A percentile compares a stretch with the other conserved stretches of the same genome.
phyloP scores from a whole-genome alignment of 257 asterid genomes.

The Cruciata laevipes region DNA sequence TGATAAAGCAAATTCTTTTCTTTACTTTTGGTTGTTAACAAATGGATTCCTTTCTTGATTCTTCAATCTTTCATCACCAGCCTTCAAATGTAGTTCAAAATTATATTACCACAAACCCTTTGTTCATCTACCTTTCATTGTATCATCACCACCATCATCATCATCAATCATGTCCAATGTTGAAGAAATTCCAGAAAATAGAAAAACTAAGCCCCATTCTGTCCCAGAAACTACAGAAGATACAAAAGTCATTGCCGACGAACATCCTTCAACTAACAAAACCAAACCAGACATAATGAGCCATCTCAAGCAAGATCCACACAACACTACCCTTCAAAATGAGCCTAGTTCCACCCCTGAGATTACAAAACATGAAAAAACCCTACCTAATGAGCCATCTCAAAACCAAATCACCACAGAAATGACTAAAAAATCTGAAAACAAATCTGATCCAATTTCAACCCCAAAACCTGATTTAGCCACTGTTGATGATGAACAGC shows the following conservation, averaged over 20 bases:
- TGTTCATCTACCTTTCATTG: neutral
- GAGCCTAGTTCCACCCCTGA: neutral
- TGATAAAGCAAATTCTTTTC: slow-evolving; percentile 1
- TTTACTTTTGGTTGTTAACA: neutral
- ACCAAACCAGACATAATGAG: neutral
- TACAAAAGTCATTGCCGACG: neutral
- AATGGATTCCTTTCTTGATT: slow-evolving; percentile 7
- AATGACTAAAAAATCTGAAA: neutral
- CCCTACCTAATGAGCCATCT: neutral
- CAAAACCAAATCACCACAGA: neutral
- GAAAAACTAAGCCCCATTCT: neutral
- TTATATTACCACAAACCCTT: neutral
- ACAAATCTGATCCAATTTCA: slow-evolving; percentile 5
- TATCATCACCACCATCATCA: no score
- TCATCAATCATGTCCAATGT: neutral
- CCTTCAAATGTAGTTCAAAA: neutral
- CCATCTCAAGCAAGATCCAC: slow-evolving; percentile 17
- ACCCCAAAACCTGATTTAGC: no score
- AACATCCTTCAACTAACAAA: neutral
- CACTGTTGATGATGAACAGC: neutral
- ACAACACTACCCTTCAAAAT: neutral
- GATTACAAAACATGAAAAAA: slow-evolving; percentile 7
- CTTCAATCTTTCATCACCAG: neutral
- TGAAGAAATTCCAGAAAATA: neutral
- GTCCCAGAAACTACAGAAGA: slow-evolving; percentile 4